Base-by-base conservation (phyloP, 1,284 basidiomycete genomes). In the Trametes polyzona region DNA sequence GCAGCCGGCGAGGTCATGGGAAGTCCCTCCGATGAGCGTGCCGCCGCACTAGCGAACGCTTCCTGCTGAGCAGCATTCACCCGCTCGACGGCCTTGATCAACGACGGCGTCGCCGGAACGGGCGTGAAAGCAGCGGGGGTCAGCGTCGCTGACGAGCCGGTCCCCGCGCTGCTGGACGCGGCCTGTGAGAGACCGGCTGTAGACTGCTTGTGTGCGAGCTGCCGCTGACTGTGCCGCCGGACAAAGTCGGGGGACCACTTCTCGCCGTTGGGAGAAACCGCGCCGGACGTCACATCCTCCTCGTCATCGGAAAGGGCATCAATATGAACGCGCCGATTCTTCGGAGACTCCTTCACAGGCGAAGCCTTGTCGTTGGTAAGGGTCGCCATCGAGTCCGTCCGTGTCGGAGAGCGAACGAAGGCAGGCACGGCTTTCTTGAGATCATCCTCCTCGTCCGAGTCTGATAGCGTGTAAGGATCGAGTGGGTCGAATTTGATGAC, bases 31-130 rank as follows among this genome's bases (percentile, higher is more conserved):
- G 47, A 49, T 7, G 52, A 37, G 10, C 52, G 37, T 19, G 51
- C 35, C 1, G 42, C 42, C 26, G 44, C 17, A 17, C 60, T 26
- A 1, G 68, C 68, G 59, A 76, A 84, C 12, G 78, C 82, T 27
- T 79, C 77, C 52, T 73, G 74, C 61, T 86, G 84, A 1, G 85
- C 85, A 14, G 74, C 70, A 6, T 77, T 74, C 48, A 87, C 76
- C 33, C 84, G 76, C 62, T 84, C 81, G 21, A 87, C 69, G 1
- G 84, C 85, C 41, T 77, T 77, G 54, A 87, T 80, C 19, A 87
- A 73, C 1, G 85, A 86, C 0, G 85, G 84, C 2, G 86, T 87
- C 23, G 82, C 79, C 2, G 84, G 83, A 0, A 87, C 79, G 1
- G 82, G 69, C 2, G 72, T 71, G 12, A 69, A 62, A 29, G 71